These are phyloP conservation scores for Pholiota conissans DNA, from an alignment of 768 basidiomycete genomes.

Conservation along the genomic window DNA sequence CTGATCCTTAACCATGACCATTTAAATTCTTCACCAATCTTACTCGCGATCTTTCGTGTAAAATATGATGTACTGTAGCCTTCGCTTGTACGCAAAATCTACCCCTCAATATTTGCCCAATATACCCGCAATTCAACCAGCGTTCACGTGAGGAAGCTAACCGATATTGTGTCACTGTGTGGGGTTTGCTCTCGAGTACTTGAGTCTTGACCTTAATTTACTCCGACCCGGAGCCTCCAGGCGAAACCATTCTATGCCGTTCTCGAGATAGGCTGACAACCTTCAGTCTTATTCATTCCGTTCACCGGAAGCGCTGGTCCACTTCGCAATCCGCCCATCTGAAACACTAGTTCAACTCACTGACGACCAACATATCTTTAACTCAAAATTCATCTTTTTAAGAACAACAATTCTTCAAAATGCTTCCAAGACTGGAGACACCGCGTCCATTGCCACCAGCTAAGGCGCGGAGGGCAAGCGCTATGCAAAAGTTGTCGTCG, in stretches of 20 bases:
- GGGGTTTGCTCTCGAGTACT: background rate
- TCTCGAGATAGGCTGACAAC: constrained; percentile 7
- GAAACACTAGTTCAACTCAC: background rate
- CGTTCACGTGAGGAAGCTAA: background rate
- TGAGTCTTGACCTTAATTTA: too few relatives aligned
- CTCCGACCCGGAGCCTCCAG: background rate
- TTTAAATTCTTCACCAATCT: too few relatives aligned
- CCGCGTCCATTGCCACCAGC: constrained; percentile 75
- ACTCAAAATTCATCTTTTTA: background rate
- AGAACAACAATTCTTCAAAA: constrained; percentile 10
- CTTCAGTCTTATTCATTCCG: background rate
- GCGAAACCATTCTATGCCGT: background rate
- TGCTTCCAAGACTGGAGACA: constrained; percentile 43
- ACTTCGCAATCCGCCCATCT: background rate
- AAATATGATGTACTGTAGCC: too few relatives aligned
- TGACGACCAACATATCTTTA: background rate
- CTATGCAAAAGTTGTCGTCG: constrained; percentile 26
- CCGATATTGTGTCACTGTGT: background rate
- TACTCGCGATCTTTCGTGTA: too few relatives aligned
- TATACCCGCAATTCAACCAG: too few relatives aligned
- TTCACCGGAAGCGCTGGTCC: background rate
- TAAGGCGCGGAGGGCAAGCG: constrained; percentile 52
- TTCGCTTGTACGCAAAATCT: too few relatives aligned
- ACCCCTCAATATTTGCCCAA: too few relatives aligned
- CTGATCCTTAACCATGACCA: too few relatives aligned